Evolutionary conservation across 2,329 filamentous ascomycete species (phyloP).

Genomic region (Simplicillium aogashimaense): DNA sequence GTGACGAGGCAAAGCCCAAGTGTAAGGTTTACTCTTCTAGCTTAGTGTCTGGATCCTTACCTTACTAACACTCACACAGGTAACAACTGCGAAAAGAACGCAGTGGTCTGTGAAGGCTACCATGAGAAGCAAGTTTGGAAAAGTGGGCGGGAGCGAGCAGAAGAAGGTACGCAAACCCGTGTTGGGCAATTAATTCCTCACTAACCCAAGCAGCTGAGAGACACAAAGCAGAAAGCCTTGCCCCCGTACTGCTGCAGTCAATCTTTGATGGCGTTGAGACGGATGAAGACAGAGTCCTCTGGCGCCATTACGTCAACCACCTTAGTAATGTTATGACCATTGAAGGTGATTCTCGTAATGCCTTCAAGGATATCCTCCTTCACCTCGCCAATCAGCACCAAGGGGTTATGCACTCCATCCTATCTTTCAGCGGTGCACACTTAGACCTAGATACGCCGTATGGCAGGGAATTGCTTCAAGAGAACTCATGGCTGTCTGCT

Average conservation of each 20-base stretch:
- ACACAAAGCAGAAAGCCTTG: slow-evolving; percentile 36
- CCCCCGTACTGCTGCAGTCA: slow-evolving; percentile 47
- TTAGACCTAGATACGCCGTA: slow-evolving; percentile 50
- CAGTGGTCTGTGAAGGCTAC: slow-evolving; percentile 84
- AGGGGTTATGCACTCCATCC: slow-evolving; percentile 82
- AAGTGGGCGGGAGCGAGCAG: slow-evolving; percentile 67
- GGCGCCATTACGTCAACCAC: slow-evolving; percentile 72
- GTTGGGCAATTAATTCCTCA: slow-evolving; percentile 5
- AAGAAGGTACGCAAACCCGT: slow-evolving; percentile 45
- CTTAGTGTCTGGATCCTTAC: slow-evolving; percentile 11
- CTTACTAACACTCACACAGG: slow-evolving; percentile 34
- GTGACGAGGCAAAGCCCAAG: slow-evolving; percentile 57
- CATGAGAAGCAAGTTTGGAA: slow-evolving; percentile 81
- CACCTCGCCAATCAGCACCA: slow-evolving; percentile 72
- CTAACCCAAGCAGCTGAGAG: slow-evolving; percentile 28
- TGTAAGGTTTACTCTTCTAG: slow-evolving; percentile 42
- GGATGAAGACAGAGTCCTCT: slow-evolving; percentile 66
- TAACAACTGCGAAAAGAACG: slow-evolving; percentile 87
- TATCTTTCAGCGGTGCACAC: slow-evolving; percentile 75
- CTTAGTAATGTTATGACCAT: slow-evolving; percentile 75
- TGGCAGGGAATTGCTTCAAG: slow-evolving; percentile 39
- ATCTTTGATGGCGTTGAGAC: slow-evolving; percentile 78
- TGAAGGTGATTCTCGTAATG: slow-evolving; percentile 71
- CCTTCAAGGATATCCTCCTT: slow-evolving; percentile 75
- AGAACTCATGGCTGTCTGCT: slow-evolving; percentile 35